These are phyloP conservation scores for Chrysosporium keratinophilum DNA, from an alignment of 2,329 filamentous ascomycete genomes.

Conservation along the genomic window DNA sequence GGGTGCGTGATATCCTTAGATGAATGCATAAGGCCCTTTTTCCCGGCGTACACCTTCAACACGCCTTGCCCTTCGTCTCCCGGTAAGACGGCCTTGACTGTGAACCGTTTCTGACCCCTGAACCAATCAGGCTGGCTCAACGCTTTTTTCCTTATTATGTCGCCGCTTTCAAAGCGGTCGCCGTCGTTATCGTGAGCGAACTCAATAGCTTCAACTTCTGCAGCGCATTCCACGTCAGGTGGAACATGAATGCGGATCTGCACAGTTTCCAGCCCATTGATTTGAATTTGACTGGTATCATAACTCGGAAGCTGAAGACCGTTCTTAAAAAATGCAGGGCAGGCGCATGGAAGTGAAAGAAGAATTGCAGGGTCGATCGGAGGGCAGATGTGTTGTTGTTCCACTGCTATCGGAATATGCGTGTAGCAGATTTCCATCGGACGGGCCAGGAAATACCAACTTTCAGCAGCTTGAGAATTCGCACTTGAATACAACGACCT, in stretches of 20 bases:
- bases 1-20: slow-evolving; percentile 94
- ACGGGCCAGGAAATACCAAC: slow-evolving; percentile 86
- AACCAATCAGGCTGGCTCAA: slow-evolving; percentile 89
- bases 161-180: slow-evolving; percentile 86
- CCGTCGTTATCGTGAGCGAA: slow-evolving; percentile 78
- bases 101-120: slow-evolving; percentile 76
- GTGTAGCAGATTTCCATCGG: slow-evolving; percentile 91
- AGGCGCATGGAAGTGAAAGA: slow-evolving; percentile 73
- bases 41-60: slow-evolving; percentile 86
- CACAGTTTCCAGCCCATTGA: slow-evolving; percentile 88
- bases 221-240: slow-evolving; percentile 78
- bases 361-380: slow-evolving; percentile 76
- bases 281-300: slow-evolving; percentile 72
- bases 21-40: slow-evolving; percentile 91
- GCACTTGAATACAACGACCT: slow-evolving; percentile 66
- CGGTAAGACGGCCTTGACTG: slow-evolving; percentile 81
- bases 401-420: slow-evolving; percentile 76
- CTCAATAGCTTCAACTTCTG: slow-evolving; percentile 77
- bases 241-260: slow-evolving; percentile 84
- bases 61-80: slow-evolving; percentile 82
- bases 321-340: slow-evolving; percentile 79
- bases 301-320: slow-evolving; percentile 72
- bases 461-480: slow-evolving; percentile 60
- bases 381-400: slow-evolving; percentile 88
- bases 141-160: slow-evolving; percentile 72